A percentile compares a stretch with the other conserved stretches of the same genome.
Conservation (phyloP, 257 asterid species). For the Solanum raphanifolium region DNA sequence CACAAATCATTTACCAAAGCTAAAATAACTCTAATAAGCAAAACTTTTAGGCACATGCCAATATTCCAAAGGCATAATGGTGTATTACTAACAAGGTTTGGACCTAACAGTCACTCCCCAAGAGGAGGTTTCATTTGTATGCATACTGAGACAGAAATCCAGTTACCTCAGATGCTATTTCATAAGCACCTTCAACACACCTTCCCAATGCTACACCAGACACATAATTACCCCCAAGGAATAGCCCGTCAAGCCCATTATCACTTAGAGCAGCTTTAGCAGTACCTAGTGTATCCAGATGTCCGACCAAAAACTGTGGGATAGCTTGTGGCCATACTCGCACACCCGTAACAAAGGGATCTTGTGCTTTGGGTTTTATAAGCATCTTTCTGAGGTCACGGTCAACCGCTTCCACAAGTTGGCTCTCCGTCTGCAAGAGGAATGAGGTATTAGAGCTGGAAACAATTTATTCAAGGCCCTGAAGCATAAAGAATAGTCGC, state of each 20-base stretch:
- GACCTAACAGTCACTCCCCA: neutral
- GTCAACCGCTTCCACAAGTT: constrained; percentile 86
- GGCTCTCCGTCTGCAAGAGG: constrained; percentile 55
- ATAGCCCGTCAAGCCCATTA: constrained; percentile 56
- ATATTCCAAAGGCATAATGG: neutral
- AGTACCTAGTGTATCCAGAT: constrained; percentile 53
- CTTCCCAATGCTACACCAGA: constrained; percentile 94
- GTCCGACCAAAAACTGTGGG: constrained; percentile 89
- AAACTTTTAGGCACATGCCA: neutral
- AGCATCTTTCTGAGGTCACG: constrained; percentile 96
- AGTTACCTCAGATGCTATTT: constrained; percentile 62
- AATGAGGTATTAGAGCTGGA: constrained; percentile 7
- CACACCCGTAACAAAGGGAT: constrained; percentile 65
- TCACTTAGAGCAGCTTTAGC: constrained; percentile 54
- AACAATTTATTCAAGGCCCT: neutral
- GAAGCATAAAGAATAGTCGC: neutral
- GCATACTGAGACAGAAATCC: constrained; percentile 46
- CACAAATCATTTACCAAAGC: neutral
- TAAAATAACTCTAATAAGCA: neutral
- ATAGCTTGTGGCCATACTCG: constrained; percentile 92
- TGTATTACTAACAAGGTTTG: neutral
- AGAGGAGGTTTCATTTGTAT: constrained; percentile 20
- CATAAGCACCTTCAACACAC: constrained; percentile 91
- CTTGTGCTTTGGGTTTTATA: constrained; percentile 47
- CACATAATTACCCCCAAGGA: constrained; percentile 85